Evolutionary conservation across 441 rosid genomes (phyloP).

Genomic region (Adansonia gregorii): DNA sequence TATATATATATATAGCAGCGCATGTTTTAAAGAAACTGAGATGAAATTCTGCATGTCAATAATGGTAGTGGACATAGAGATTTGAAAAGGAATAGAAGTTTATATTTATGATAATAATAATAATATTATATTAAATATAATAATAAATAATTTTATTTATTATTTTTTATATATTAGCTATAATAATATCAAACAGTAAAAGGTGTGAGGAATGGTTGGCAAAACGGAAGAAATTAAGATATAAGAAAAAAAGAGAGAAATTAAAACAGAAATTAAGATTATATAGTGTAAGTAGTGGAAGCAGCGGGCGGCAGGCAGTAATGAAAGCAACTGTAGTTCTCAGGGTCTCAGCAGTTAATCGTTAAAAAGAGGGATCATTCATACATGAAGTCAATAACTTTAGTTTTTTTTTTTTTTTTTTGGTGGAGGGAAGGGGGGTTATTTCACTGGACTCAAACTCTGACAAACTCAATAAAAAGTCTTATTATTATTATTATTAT

Average conservation of each 20-base stretch:
- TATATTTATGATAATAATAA: too few species aligned
- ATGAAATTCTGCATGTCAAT: too few species aligned
- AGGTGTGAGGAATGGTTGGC: too few species aligned
- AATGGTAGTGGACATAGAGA: too few species aligned
- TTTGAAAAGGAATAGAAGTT: too few species aligned
- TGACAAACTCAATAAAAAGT: neutral
- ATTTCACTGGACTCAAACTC: neutral
- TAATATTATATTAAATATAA: too few species aligned
- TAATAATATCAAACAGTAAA: neutral
- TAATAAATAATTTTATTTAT: too few species aligned
- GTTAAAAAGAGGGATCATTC: conserved; percentile 27
- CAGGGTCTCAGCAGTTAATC: conserved; percentile 26
- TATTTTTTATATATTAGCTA: too few species aligned
- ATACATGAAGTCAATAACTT: conserved; percentile 28
- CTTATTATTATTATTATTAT: neutral
- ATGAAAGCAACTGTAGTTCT: conserved; percentile 24
- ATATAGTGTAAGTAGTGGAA: neutral
- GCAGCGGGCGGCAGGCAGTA: conserved; percentile 2
- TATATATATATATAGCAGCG: too few species aligned
- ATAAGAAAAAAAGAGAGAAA: neutral
- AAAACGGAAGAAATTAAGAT: neutral
- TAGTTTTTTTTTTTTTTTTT: conserved; percentile 10
- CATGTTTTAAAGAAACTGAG: too few species aligned
- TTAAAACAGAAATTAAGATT: too few species aligned
- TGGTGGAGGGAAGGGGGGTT: neutral